A percentile compares a stretch with the other conserved stretches of the same genome.
phyloP scores from a whole-genome alignment of 1,139 yeast genomes.

The Insectozyma bohioensis region DNA sequence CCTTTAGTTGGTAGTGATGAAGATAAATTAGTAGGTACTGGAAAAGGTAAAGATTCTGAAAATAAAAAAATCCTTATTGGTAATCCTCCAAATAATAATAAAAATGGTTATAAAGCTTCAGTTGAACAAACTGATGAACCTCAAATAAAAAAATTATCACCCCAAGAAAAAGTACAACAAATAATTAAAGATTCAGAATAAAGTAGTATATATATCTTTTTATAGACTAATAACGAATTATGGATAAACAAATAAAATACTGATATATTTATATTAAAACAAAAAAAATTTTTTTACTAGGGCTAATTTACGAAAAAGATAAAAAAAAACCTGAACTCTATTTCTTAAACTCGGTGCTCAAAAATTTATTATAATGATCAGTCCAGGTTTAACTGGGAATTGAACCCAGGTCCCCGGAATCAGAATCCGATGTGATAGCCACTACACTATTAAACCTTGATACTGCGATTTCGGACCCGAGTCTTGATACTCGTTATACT shows the following conservation, averaged over 20 bases:
- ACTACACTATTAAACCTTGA: constrained; percentile 39
- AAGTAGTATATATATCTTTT: background rate
- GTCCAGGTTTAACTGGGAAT: constrained; percentile 38
- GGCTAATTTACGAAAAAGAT: constrained; percentile 1
- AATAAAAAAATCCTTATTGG: constrained; percentile 1
- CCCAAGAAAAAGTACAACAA: constrained; percentile 12
- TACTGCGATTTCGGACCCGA: too few relatives aligned
- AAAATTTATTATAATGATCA: too few relatives aligned
- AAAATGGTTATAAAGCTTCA: constrained; percentile 3
- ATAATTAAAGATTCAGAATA: constrained; percentile 12
- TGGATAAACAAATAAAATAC: background rate
- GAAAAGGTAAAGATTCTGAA: constrained; percentile 10
- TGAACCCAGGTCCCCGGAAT: constrained; percentile 41
- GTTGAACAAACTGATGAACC: constrained; percentile 1
- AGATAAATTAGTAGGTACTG: constrained; percentile 27
- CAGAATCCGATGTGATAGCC: constrained; percentile 39
- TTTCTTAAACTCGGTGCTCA: too few relatives aligned
- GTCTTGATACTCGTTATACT: too few relatives aligned
- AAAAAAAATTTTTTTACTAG: too few relatives aligned
- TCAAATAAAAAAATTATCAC: constrained; percentile 4
- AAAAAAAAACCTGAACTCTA: too few relatives aligned
- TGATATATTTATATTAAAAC: too few relatives aligned
- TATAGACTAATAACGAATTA: background rate
- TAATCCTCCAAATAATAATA: constrained; percentile 4
- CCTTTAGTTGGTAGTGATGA: constrained; percentile 46